Evolutionary conservation across 208 protist genomes (phyloP), one percentile per base, ranked within the genome.

Genomic region (Willaertia magna): DNA sequence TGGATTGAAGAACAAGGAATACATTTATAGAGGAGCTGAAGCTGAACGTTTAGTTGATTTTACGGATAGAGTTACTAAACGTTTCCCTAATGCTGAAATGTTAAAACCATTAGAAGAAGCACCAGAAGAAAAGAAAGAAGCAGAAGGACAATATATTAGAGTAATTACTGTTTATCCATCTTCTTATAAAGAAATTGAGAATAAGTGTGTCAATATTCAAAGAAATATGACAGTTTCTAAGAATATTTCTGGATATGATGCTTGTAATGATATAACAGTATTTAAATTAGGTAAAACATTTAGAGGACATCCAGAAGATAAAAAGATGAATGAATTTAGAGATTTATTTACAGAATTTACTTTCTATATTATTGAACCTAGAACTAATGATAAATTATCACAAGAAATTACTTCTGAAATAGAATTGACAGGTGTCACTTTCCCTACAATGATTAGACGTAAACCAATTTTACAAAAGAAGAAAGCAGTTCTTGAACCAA

Each of bases 21-120:
- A 84, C 44, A 82, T 89, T 48, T 89, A 84, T 40, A 85, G 61
- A 43, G 84, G 55, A 46, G 52, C 85, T 39, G 59, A 89, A 75
- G 43, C 75, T 14, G 84, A 89, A 39, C 43, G 82, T 51, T 84
- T 89, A 18, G 39, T 81, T 11, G 74, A 67, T 30, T 89, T 89
- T 67, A 51, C 39, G 14, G 79, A 87, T n/a, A 26, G 84, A 82
- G 74, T 89, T 43, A 79, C 51, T 18, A 85, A 43, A n/a, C 42
- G 83, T 48, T 89, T 85, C n/a, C 87, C 87, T 4, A 76, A 83
- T 42, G 87, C 87, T 46, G 76, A 87, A 81, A 34, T 89, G 42
- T 42, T 88, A 22, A 86, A 88, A 52, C 34, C 43, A 46, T 49
- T 61, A 1, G 78, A 74, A 26, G 16, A 84, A 20, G 43, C 30